phyloP scores from a whole-genome alignment of 352 stramenopile genomes.

The Pythium pyrilobum region DNA sequence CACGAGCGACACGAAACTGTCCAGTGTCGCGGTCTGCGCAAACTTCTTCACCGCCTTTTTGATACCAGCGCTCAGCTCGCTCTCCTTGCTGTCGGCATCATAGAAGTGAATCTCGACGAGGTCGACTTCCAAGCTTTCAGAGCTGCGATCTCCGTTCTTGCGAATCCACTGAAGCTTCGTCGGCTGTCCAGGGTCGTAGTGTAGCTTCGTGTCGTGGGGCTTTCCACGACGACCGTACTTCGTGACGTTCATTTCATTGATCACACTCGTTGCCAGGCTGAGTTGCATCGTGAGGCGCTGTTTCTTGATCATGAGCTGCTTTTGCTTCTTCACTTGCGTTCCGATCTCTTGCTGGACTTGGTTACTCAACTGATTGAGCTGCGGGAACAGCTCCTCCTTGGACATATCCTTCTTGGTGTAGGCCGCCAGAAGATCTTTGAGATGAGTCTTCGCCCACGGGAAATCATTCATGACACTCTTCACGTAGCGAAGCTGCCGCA shows the following conservation, averaged over 20 bases:
- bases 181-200: slow-evolving; percentile 60
- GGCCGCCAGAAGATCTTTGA: slow-evolving; percentile 51
- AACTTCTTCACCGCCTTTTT: slow-evolving; percentile 44
- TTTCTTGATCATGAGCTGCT: slow-evolving; percentile 42
- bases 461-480: slow-evolving; percentile 81
- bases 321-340: slow-evolving; percentile 36
- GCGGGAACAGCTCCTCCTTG: slow-evolving; percentile 74
- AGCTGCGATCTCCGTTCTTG: slow-evolving; percentile 71
- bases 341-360: slow-evolving; percentile 63
- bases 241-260: slow-evolving; percentile 63
- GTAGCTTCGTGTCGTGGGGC: slow-evolving; percentile 62
- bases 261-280: slow-evolving; percentile 45
- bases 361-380: slow-evolving; percentile 61
- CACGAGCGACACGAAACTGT: slow-evolving; percentile 53
- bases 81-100: slow-evolving; percentile 6
- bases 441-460: slow-evolving; percentile 72
- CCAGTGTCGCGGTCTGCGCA: slow-evolving; percentile 17
- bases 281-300: slow-evolving; percentile 59
- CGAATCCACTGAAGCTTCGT: slow-evolving; percentile 68
- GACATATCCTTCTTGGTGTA: slow-evolving; percentile 73
- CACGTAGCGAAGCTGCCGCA: slow-evolving; percentile 77
- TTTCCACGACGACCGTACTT: slow-evolving; percentile 72
- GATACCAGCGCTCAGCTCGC: slow-evolving; percentile 25
- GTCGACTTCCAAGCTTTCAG: slow-evolving; percentile 52
- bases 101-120: slow-evolving; percentile 38